Evolutionary conservation across 2,329 filamentous ascomycete genomes (phyloP), one percentile per base, ranked within the genome.

Genomic region (Raffaelea albimanens): DNA sequence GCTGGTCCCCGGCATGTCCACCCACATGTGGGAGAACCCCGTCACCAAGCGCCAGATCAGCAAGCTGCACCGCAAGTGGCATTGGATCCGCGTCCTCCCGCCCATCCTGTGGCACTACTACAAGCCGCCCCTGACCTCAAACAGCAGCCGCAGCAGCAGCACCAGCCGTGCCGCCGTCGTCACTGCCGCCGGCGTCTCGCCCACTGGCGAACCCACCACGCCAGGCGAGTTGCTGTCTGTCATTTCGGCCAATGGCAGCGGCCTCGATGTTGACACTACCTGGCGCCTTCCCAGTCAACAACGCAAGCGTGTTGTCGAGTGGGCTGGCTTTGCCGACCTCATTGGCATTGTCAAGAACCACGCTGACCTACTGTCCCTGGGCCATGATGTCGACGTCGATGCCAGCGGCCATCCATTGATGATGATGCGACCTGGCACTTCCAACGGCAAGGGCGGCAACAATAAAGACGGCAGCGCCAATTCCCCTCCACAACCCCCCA

Each of bases 1-100:
- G 43, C 69, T 96, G 49, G 82, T 95, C 7, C 89, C 90, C 0
- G 87, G 87, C 54, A 94, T 96, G 89, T 91, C 86, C 31, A 80
- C 80, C 1, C 76, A 85, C 51, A 89, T 91, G 80, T 95, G 88
- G 88, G 82, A 90, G 60, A 89, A 93, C 58, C 87, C 89, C 2
- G 82, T 90, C 67, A 95, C 87, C 16, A 87, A 86, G 67, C 85
- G 88, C 58, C 89, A 95, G 60, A 75, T 95, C 51, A 84, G 79
- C 64, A 93, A 94, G 65, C 79, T 95, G 39, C 76, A 83, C 53
- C 73, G 80, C 53, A 90, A 88, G 62, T 95, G 87, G 87, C 83
- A 82, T 46, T 95, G 88, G 87, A 78, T 95, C 45, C 78, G 84
- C 52, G 80, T 93, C 40, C 75, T 95, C 61, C 75, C 85, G 39